A percentile compares a stretch with the other conserved stretches of the same genome.
Evolutionary conservation across 164 flowering plant species (phyloP).

Genomic region (Annona cherimola): DNA sequence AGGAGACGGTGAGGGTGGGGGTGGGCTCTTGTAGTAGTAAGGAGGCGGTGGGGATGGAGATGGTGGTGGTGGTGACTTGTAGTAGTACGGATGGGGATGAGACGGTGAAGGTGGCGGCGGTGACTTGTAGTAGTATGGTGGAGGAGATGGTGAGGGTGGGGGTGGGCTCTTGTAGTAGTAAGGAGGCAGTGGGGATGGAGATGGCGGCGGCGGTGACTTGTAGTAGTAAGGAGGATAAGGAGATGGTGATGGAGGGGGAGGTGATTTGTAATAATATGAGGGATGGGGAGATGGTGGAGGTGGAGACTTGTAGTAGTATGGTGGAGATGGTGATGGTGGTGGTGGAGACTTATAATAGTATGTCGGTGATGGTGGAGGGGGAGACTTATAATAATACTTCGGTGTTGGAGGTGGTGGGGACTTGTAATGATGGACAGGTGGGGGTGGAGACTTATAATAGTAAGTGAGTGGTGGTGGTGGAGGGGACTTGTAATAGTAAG

Average conservation of each 20-base stretch:
- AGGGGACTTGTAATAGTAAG: constrained; percentile 30
- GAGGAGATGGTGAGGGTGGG: constrained; percentile 9
- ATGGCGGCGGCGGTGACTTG: constrained; percentile 41
- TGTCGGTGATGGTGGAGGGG: constrained; percentile 26
- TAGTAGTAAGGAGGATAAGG: constrained; percentile 20
- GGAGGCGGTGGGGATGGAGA: constrained; percentile 19
- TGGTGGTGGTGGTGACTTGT: constrained; percentile 30
- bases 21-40: constrained; percentile 28
- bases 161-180: constrained; percentile 23
- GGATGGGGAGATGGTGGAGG: constrained; percentile 34
- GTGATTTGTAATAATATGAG: constrained; percentile 21
- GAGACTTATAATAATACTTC: constrained; percentile 8
- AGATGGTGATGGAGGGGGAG: constrained; percentile 28
- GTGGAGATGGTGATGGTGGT: constrained; percentile 23
- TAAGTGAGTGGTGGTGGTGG: constrained; percentile 23
- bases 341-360: constrained; percentile 34
- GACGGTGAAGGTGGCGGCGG: constrained; percentile 37
- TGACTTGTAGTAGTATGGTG: constrained; percentile 27
- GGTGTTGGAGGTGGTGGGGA: constrained; percentile 35
- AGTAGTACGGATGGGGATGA: constrained; percentile 20
- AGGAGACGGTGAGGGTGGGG: constrained; percentile 18
- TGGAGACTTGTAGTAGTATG: constrained; percentile 27
- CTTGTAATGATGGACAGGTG: constrained; percentile 27
- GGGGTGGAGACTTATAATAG: constrained; percentile 36
- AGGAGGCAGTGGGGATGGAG: constrained; percentile 19